These are phyloP conservation scores for Trichoderma breve DNA, from an alignment of 2,329 filamentous ascomycete species.

Conservation along the genomic window DNA sequence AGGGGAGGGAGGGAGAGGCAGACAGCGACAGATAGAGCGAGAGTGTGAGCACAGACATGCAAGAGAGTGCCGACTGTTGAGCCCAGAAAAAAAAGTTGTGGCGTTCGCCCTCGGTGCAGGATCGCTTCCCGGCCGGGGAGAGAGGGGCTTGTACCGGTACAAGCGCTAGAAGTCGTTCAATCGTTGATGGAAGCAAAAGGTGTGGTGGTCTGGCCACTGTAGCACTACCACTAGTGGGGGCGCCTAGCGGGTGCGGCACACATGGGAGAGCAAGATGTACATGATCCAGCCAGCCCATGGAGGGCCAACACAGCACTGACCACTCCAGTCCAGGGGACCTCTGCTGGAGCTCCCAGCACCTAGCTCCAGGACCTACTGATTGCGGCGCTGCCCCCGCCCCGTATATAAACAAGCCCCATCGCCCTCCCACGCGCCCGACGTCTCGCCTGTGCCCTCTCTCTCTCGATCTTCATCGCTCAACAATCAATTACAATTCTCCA, in stretches of 20 bases:
- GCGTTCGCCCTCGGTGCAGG: conserved; percentile 1
- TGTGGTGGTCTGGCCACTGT: not conserved
- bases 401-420: conserved; percentile 60
- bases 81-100: not conserved
- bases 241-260: conserved; percentile 1
- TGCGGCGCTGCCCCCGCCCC: conserved; percentile 54
- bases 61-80: not conserved
- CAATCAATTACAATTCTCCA: conserved; percentile 17
- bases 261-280: not conserved
- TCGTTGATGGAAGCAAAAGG: conserved; percentile 1
- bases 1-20: not conserved
- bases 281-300: not conserved
- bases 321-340: not conserved
- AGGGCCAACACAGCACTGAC: not conserved
- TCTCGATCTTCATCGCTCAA: conserved; percentile 34
- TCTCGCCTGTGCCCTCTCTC: conserved; percentile 30
- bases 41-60: not conserved
- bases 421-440: conserved; percentile 52
- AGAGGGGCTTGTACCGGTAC: conserved; percentile 15
- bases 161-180: not conserved
- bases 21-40: not conserved
- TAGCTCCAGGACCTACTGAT: conserved; percentile 45
- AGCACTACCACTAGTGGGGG: not conserved
- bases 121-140: conserved; percentile 18
- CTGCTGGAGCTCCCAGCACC: not conserved